Conservation (phyloP, 352 stramenopile species). For the Globisporangium spiculum region DNA sequence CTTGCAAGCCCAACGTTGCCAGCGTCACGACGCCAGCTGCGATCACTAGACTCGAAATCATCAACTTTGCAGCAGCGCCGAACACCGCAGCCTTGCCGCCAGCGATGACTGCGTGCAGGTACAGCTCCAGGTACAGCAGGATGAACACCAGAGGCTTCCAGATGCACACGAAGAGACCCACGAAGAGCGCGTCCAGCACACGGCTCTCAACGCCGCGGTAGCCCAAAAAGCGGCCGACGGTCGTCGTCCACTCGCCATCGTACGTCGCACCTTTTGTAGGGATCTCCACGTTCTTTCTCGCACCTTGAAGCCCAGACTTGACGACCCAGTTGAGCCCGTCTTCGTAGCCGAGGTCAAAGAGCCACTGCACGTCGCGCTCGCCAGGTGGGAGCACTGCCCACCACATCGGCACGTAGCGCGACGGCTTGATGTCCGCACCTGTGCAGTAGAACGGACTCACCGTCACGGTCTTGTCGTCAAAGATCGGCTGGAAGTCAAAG, state of each 20-base stretch:
- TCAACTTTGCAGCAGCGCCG: slow-evolving; percentile 62
- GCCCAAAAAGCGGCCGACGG: slow-evolving; percentile 69
- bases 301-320: slow-evolving; percentile 32
- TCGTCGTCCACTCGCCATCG: slow-evolving; percentile 62
- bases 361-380: slow-evolving; percentile 70
- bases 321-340: slow-evolving; percentile 71
- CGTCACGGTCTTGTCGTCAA: slow-evolving; percentile 68
- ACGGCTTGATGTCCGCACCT: slow-evolving; percentile 86
- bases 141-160: slow-evolving; percentile 80
- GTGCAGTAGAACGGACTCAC: slow-evolving; percentile 88
- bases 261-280: slow-evolving; percentile 55
- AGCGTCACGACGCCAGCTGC: slow-evolving; percentile 39
- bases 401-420: slow-evolving; percentile 88
- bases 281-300: slow-evolving; percentile 38
- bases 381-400: slow-evolving; percentile 75
- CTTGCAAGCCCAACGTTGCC: slow-evolving; percentile 49
- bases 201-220: slow-evolving; percentile 68
- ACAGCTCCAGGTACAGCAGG: slow-evolving; percentile 81
- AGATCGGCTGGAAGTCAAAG: slow-evolving; percentile 80
- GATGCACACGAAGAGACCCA: slow-evolving; percentile 68
- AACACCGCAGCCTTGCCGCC: slow-evolving; percentile 72
- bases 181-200: slow-evolving; percentile 70
- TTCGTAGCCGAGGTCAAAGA: slow-evolving; percentile 85
- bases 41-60: slow-evolving; percentile 61
- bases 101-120: slow-evolving; percentile 61